Evolutionary conservation across 192 early-diverging fungal species (phyloP).

Genomic region (Neocallimastix lanati): DNA sequence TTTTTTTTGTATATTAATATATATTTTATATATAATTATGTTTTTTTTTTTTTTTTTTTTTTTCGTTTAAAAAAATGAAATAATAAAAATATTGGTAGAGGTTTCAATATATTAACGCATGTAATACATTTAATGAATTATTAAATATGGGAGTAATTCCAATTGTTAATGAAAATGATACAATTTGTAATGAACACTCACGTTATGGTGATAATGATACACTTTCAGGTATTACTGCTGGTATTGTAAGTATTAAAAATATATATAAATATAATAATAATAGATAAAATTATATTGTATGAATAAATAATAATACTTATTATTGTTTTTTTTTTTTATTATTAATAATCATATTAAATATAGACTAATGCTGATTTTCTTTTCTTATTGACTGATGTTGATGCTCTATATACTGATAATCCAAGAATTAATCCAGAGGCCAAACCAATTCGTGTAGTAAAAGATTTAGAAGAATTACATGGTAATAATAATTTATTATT

Average conservation of each 20-base stretch:
- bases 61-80: no score
- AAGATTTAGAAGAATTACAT: conserved; percentile 63
- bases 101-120: conserved; percentile 90
- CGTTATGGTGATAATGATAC: conserved; percentile 98
- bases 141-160: conserved; percentile 79
- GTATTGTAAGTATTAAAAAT: conserved; percentile 63
- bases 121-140: conserved; percentile 78
- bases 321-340: no score
- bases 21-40: no score
- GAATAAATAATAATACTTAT: no score
- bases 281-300: no score
- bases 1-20: background rate
- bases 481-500: no score
- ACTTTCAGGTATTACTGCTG: conserved; percentile 87
- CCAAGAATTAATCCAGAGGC: conserved; percentile 81
- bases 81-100: no score
- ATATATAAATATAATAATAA: no score
- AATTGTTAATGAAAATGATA: conserved; percentile 98
- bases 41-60: no score
- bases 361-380: conserved; percentile 75
- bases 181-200: conserved; percentile 54
- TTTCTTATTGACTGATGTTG: conserved; percentile 95
- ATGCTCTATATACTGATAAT: conserved; percentile 93
- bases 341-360: no score
- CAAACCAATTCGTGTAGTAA: conserved; percentile 60